These are phyloP conservation scores for Magnolia kwangsiensis DNA, from an alignment of 164 flowering plant genomes.

Conservation along the genomic window DNA sequence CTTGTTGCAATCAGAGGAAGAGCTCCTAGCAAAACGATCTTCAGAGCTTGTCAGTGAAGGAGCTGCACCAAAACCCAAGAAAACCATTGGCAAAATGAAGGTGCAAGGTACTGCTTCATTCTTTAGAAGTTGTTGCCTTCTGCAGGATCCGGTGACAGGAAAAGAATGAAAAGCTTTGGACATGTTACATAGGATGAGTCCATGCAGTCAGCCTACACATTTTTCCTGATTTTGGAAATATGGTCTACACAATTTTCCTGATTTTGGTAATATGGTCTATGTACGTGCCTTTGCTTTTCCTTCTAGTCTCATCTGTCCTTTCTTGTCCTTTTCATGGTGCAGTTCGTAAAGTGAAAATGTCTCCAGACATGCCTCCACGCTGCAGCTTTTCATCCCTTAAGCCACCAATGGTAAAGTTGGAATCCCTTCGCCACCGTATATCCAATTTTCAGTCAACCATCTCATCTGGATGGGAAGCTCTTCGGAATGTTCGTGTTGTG, in stretches of 20 bases:
- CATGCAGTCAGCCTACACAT: background rate
- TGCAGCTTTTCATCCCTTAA: slow-evolving; percentile 65
- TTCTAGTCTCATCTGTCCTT: background rate
- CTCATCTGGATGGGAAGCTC: slow-evolving; percentile 68
- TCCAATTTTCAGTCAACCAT: slow-evolving; percentile 47
- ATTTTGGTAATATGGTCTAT: background rate
- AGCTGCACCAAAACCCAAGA: slow-evolving; percentile 74
- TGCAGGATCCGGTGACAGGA: background rate
- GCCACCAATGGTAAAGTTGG: slow-evolving; percentile 46
- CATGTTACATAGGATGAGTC: slow-evolving; percentile 2
- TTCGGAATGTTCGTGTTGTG: slow-evolving; percentile 45
- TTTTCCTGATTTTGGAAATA: background rate
- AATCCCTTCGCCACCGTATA: slow-evolving; percentile 36
- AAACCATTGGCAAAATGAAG: slow-evolving; percentile 80
- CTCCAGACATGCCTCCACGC: slow-evolving; percentile 72
- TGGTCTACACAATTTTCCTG: background rate
- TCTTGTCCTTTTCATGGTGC: slow-evolving; percentile 23
- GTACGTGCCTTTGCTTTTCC: background rate
- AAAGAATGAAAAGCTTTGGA: background rate
- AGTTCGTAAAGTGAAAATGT: slow-evolving; percentile 84
- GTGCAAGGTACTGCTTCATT: slow-evolving; percentile 63
- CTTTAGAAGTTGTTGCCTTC: background rate
- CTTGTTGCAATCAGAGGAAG: slow-evolving; percentile 84
- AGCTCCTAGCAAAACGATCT: slow-evolving; percentile 53
- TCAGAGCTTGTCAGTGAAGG: slow-evolving; percentile 56